phyloP scores from a whole-genome alignment of 140 eudicot genomes.

The Stevia rebaudiana region DNA sequence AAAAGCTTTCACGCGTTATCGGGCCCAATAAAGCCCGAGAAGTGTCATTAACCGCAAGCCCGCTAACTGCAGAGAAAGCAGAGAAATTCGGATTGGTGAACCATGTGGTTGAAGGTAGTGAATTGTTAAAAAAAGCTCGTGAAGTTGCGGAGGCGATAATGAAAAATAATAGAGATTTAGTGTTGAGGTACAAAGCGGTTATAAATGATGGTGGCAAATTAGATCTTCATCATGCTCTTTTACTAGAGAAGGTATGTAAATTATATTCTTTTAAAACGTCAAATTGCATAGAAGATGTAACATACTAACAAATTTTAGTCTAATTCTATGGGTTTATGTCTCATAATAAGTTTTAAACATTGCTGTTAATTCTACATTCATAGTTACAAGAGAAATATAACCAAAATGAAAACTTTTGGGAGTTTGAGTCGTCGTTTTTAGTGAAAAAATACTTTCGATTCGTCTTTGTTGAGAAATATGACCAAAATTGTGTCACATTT shows the following conservation, averaged over 20 bases:
- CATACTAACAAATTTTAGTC: background rate
- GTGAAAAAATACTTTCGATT: no score
- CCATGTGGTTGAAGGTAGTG: conserved; percentile 72
- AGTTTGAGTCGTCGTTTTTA: background rate
- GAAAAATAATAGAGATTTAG: conserved; percentile 76
- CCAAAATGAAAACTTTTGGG: background rate
- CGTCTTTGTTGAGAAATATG: no score
- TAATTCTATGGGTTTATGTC: background rate
- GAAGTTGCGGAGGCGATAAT: conserved; percentile 81
- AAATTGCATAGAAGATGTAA: background rate
- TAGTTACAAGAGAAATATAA: no score
- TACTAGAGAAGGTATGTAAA: conserved; percentile 69
- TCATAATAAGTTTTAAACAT: no score
- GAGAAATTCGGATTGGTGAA: conserved; percentile 88
- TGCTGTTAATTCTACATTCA: no score
- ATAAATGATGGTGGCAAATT: conserved; percentile 79
- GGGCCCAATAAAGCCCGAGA: conserved; percentile 94
- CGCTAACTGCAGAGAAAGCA: conserved; percentile 77
- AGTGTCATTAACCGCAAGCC: conserved; percentile 66
- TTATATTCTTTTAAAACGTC: background rate
- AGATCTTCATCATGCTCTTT: conserved; percentile 68
- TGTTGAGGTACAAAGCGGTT: conserved; percentile 82
- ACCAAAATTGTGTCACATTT: background rate
- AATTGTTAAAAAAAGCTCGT: conserved; percentile 68
- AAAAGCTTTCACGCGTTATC: conserved; percentile 90